phyloP scores from a whole-genome alignment of 2,329 filamentous ascomycete species.

The Exophiala calicioides region DNA sequence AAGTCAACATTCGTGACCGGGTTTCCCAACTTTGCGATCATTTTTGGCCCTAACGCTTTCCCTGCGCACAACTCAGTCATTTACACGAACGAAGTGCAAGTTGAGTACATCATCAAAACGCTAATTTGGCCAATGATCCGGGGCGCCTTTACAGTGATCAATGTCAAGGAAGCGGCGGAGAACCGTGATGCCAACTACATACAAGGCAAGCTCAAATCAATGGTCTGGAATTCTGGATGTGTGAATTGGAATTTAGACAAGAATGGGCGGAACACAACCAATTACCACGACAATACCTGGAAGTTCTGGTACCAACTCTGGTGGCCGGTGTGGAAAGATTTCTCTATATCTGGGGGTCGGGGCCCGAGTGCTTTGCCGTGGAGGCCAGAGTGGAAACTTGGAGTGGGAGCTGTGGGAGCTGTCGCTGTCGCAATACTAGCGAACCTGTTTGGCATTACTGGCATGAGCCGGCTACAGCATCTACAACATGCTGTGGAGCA shows the following conservation, averaged over 20 bases:
- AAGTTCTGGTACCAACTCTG: conserved; percentile 19
- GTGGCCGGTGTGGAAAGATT: conserved; percentile 18
- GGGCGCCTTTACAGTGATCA: conserved; percentile 47
- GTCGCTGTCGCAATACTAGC: conserved; percentile 1
- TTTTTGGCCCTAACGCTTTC: conserved; percentile 59
- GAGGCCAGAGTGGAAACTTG: conserved; percentile 10
- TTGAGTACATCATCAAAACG: conserved; percentile 58
- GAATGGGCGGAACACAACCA: conserved; percentile 52
- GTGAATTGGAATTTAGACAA: conserved; percentile 52
- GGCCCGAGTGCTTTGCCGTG: conserved; percentile 5
- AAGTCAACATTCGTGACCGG: conserved; percentile 53
- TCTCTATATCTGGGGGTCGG: conserved; percentile 9
- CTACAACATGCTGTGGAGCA: no score
- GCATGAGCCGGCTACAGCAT: no score
- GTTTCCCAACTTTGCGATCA: conserved; percentile 66
- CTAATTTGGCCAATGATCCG: conserved; percentile 57
- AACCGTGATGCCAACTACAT: conserved; percentile 48
- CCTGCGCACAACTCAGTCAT: conserved; percentile 64
- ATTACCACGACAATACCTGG: conserved; percentile 39
- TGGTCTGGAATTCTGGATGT: conserved; percentile 52
- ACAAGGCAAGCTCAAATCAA: conserved; percentile 48
- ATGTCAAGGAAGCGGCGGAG: conserved; percentile 53
- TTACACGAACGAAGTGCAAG: conserved; percentile 60
- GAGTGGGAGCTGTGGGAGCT: conserved; percentile 2
- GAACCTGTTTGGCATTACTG: no score